A percentile compares a stretch with the other conserved stretches of the same genome.
Evolutionary conservation across 2,329 filamentous ascomycete genomes (phyloP).

Genomic region (Epichloe typhina): DNA sequence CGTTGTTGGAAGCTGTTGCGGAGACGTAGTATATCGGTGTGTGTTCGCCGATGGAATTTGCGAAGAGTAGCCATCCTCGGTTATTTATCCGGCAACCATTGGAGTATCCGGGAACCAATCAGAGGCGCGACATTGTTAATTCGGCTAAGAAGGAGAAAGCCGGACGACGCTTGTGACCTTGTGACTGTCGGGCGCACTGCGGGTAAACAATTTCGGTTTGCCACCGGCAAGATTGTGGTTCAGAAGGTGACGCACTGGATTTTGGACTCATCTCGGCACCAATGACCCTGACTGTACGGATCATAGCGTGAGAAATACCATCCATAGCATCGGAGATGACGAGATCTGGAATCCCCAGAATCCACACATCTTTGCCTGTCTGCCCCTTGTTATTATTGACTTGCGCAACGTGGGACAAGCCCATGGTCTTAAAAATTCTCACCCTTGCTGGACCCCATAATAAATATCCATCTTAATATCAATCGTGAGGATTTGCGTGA

Average conservation of each 20-base stretch:
- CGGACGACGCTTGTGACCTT: slow-evolving; percentile 8
- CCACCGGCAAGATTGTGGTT: not conserved
- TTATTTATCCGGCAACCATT: slow-evolving; percentile 6
- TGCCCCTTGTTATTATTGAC: not conserved
- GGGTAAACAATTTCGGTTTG: slow-evolving; percentile 1
- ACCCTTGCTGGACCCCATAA: not conserved
- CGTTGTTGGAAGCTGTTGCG: slow-evolving; percentile 1
- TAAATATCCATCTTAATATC: not conserved
- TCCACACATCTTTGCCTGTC: not conserved
- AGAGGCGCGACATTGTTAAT: slow-evolving; percentile 15
- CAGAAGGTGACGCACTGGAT: not conserved
- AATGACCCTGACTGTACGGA: no score
- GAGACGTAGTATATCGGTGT: not conserved
- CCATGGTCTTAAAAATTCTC: not conserved
- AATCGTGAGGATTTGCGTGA: not conserved
- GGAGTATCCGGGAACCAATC: slow-evolving; percentile 7
- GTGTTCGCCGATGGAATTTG: slow-evolving; percentile 4
- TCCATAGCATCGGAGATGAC: not conserved
- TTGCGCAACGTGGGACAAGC: not conserved
- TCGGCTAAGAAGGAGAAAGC: slow-evolving; percentile 17
- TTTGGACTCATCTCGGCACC: not conserved
- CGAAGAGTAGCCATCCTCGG: slow-evolving; percentile 8
- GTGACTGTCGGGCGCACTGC: not conserved
- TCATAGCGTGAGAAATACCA: not conserved
- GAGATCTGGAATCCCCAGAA: not conserved